phyloP scores from a whole-genome alignment of 345 rosid species.

The Citrus glauca region DNA sequence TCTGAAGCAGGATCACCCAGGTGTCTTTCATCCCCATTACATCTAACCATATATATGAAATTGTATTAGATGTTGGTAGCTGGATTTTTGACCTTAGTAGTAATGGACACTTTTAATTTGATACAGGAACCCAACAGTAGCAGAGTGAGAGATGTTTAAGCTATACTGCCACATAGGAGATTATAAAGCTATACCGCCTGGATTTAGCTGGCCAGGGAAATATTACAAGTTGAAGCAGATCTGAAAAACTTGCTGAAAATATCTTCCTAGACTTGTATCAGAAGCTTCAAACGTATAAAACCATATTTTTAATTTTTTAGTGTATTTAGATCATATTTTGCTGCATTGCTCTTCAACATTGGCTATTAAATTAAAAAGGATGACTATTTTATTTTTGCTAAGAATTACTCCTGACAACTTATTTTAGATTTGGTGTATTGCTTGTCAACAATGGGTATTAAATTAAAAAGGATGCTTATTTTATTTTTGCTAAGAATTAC shows the following conservation, averaged over 20 bases:
- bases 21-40: neutral
- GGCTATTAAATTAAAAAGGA: neutral
- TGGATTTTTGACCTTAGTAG: neutral
- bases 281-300: neutral
- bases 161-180: neutral
- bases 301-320: neutral
- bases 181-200: neutral
- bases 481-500: no score
- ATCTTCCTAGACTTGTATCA: neutral
- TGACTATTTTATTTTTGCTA: no score
- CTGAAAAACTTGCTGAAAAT: no score
- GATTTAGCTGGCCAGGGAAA: neutral
- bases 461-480: no score
- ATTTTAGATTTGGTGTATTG: no score
- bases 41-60: neutral
- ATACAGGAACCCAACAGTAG: neutral
- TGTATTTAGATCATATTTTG: neutral
- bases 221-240: neutral
- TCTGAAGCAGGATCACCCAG: constrained; percentile 17
- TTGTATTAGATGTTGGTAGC: neutral
- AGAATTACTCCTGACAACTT: no score
- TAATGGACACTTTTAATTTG: neutral
- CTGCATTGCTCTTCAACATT: neutral
- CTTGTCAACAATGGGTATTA: no score
- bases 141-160: neutral